Evolutionary conservation across 1,139 yeast species (phyloP).

Genomic region (Debaryomyces robertsiae): DNA sequence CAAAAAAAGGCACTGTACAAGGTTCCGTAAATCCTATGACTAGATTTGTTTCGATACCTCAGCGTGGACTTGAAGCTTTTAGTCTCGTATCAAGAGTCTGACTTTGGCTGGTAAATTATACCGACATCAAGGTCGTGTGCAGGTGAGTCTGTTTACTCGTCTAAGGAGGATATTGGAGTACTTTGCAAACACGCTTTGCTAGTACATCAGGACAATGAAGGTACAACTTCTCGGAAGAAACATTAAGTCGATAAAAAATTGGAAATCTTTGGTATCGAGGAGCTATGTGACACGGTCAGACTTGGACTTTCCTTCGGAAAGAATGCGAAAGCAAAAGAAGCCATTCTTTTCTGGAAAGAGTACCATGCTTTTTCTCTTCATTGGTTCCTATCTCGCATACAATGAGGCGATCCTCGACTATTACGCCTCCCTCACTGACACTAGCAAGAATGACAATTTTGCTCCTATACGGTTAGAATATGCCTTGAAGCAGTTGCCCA

Average conservation of each 20-base stretch:
- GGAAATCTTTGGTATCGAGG: slow-evolving; percentile 10
- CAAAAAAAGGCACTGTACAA: too few relatives aligned
- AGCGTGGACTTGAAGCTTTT: too few relatives aligned
- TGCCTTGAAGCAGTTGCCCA: slow-evolving; percentile 52
- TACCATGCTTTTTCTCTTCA: slow-evolving; percentile 27
- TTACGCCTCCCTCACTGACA: slow-evolving; percentile 34
- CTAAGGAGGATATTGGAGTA: too few relatives aligned
- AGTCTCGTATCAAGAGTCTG: too few relatives aligned
- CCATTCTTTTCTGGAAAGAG: slow-evolving; percentile 39
- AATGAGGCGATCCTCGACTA: slow-evolving; percentile 37
- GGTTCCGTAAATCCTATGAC: too few relatives aligned
- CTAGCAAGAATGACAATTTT: slow-evolving; percentile 22
- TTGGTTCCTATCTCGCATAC: slow-evolving; percentile 38
- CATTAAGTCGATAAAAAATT: background rate
- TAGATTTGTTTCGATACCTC: too few relatives aligned
- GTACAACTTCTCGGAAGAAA: too few relatives aligned
- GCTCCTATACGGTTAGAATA: slow-evolving; percentile 40
- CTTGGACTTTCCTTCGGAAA: slow-evolving; percentile 40
- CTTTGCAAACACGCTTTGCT: too few relatives aligned
- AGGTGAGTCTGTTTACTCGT: too few relatives aligned
- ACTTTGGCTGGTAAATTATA: too few relatives aligned
- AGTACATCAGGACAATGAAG: too few relatives aligned
- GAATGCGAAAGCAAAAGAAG: slow-evolving; percentile 28
- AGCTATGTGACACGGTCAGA: slow-evolving; percentile 32
- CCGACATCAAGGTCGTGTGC: too few relatives aligned